These are phyloP conservation scores for Boletellus emodensis DNA, from an alignment of 768 basidiomycete genomes.

Conservation along the genomic window DNA sequence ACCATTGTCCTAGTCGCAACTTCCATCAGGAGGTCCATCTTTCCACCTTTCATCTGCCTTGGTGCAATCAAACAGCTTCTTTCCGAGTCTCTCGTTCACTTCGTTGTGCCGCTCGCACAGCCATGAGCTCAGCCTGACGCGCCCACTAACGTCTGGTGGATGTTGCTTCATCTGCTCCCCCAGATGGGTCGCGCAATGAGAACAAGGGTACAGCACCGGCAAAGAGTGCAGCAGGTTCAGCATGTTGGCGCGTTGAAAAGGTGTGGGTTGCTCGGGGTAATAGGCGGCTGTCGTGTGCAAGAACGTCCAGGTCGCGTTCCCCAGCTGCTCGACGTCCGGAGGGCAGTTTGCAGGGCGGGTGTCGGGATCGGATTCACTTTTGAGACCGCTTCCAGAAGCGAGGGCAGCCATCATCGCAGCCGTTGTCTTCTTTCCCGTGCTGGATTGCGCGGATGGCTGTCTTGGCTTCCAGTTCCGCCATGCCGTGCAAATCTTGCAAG, in stretches of 20 bases:
- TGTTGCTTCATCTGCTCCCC: constrained; percentile 59
- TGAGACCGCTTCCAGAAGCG: constrained; percentile 27
- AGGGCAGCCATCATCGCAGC: constrained; percentile 33
- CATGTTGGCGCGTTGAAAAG: constrained; percentile 80
- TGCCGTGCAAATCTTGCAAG: constrained; percentile 88
- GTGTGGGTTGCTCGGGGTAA: constrained; percentile 80
- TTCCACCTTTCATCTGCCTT: constrained; percentile 88
- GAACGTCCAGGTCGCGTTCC: constrained; percentile 95
- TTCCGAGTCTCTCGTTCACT: constrained; percentile 84
- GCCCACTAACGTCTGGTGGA: constrained; percentile 77
- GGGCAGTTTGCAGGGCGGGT: constrained; percentile 70
- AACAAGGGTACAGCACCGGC: constrained; percentile 85
- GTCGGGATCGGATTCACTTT: constrained; percentile 29
- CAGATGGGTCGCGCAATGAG: constrained; percentile 80
- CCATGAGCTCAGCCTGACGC: constrained; percentile 72
- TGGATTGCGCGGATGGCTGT: constrained; percentile 26
- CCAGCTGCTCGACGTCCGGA: constrained; percentile 85
- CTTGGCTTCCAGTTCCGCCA: constrained; percentile 66
- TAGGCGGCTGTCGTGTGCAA: constrained; percentile 94
- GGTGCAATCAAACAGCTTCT: constrained; percentile 75
- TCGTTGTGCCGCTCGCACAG: constrained; percentile 91
- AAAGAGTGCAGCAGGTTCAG: constrained; percentile 70
- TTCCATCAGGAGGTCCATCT: constrained; percentile 83
- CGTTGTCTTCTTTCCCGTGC: constrained; percentile 31
- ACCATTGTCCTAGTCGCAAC: constrained; percentile 64